phyloP scores from a whole-genome alignment of 2,329 filamentous ascomycete genomes.

The Alternaria sp. region DNA sequence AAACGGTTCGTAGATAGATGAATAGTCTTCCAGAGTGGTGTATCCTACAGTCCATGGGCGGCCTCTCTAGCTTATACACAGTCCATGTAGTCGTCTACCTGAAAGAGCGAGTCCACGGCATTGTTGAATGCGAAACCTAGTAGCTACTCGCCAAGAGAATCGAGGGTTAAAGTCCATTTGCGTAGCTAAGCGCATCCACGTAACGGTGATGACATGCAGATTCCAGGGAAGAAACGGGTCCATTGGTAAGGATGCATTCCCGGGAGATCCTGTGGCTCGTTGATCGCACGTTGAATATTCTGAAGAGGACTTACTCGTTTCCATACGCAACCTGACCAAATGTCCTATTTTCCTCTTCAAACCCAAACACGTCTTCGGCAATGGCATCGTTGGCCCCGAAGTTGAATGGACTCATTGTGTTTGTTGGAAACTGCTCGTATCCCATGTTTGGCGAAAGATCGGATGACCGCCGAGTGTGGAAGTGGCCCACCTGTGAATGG shows the following conservation, averaged over 20 bases:
- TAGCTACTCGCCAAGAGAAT: too few relatives aligned
- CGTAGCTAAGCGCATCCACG: neutral
- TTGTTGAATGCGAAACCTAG: neutral
- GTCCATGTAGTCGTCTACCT: neutral
- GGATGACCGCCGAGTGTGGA: neutral
- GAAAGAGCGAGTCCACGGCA: neutral
- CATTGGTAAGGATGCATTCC: neutral
- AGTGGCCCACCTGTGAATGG: neutral
- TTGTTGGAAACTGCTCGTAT: neutral
- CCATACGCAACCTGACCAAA: constrained; percentile 2
- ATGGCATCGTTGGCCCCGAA: constrained; percentile 2
- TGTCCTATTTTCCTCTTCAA: neutral
- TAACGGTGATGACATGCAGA: neutral
- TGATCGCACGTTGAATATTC: constrained; percentile 10
- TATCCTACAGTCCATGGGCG: neutral
- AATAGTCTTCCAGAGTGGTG: neutral
- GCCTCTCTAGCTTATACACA: too few relatives aligned
- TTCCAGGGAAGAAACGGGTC: neutral
- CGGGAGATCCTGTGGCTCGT: constrained; percentile 4
- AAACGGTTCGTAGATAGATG: too few relatives aligned
- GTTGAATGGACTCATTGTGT: neutral
- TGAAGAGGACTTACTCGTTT: constrained; percentile 21
- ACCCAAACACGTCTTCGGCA: neutral
- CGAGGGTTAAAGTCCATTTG: neutral
- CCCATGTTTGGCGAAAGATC: neutral